Evolutionary conservation across 768 basidiomycete species (phyloP).

Genomic region (Termitomyces heimii): DNA sequence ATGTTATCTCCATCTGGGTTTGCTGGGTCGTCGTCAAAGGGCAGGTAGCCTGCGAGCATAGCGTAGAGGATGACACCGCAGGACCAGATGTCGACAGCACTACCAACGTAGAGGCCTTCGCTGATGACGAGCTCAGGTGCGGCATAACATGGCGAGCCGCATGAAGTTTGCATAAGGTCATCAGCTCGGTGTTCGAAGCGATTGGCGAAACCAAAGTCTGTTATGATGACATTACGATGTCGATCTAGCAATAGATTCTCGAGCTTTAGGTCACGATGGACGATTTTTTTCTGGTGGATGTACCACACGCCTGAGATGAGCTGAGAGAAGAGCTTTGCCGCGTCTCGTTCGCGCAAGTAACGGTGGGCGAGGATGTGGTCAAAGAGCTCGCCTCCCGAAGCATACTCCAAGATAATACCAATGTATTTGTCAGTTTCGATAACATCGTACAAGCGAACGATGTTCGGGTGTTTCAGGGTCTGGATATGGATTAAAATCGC

Average conservation of each 20-base stretch:
- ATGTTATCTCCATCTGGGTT: slow-evolving; percentile 99
- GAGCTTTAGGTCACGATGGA: slow-evolving; percentile 98
- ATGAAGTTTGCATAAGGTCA: slow-evolving; percentile 98
- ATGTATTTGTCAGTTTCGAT: slow-evolving; percentile 99
- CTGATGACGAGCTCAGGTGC: slow-evolving; percentile 97
- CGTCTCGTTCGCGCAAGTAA: slow-evolving; percentile 91
- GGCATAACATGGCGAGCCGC: slow-evolving; percentile 96
- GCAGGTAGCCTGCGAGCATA: slow-evolving; percentile 96
- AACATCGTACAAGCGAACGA: slow-evolving; percentile 96
- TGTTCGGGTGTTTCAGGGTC: slow-evolving; percentile 96
- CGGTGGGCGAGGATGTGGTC: slow-evolving; percentile 98
- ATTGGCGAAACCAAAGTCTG: slow-evolving; percentile 99
- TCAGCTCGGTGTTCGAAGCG: slow-evolving; percentile 88
- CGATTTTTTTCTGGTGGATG: slow-evolving; percentile 98
- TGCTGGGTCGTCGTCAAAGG: slow-evolving; percentile 97
- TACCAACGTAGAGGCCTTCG: slow-evolving; percentile 94
- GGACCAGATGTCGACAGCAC: slow-evolving; percentile 97
- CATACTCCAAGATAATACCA: slow-evolving; percentile 98
- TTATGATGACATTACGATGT: slow-evolving; percentile 97
- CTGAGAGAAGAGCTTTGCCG: slow-evolving; percentile 93
- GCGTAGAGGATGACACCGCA: slow-evolving; percentile 96
- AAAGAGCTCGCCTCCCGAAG: slow-evolving; percentile 96
- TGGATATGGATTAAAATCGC: slow-evolving; percentile 25
- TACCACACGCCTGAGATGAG: slow-evolving; percentile 99
- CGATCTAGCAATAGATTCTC: slow-evolving; percentile 97